phyloP scores from a whole-genome alignment of 768 basidiomycete species.

The Boletus subcaerulescens region DNA sequence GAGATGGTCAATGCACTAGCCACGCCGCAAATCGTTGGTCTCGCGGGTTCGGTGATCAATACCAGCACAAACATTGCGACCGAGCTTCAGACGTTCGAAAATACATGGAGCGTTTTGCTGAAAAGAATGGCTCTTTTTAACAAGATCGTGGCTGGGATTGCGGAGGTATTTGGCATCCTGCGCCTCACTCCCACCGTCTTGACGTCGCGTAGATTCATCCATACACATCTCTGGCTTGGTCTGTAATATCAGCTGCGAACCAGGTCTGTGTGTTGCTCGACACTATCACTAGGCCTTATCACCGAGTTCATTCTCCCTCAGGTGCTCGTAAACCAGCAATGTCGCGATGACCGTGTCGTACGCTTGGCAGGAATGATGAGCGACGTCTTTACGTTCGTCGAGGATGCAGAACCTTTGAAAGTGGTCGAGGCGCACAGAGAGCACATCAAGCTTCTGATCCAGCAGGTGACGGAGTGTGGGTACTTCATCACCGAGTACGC shows the following conservation, averaged over 20 bases:
- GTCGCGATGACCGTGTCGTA: constrained; percentile 14
- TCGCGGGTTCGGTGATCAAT: background rate
- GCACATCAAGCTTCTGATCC: constrained; percentile 11
- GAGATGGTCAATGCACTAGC: background rate
- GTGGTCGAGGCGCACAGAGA: constrained; percentile 5
- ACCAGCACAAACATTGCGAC: background rate
- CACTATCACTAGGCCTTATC: background rate
- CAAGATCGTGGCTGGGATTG: constrained; percentile 7
- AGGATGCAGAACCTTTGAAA: constrained; percentile 9
- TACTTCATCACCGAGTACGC: constrained; percentile 24
- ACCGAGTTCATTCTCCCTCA: background rate
- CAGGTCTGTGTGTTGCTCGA: constrained; percentile 2
- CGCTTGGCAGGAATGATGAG: constrained; percentile 18
- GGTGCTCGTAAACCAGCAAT: constrained; percentile 19
- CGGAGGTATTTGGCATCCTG: constrained; percentile 6
- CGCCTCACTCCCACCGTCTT: background rate
- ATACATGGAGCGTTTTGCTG: constrained; percentile 15
- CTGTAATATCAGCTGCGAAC: constrained; percentile 22
- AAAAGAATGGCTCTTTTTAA: constrained; percentile 14
- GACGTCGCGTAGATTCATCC: constrained; percentile 15
- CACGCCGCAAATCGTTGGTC: background rate
- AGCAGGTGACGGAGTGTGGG: constrained; percentile 22
- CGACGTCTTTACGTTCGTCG: constrained; percentile 11
- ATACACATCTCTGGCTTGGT: constrained; percentile 18
- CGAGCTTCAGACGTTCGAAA: constrained; percentile 14